These are phyloP conservation scores for Turritis glabra DNA, from an alignment of 345 rosid species.

Conservation along the genomic window DNA sequence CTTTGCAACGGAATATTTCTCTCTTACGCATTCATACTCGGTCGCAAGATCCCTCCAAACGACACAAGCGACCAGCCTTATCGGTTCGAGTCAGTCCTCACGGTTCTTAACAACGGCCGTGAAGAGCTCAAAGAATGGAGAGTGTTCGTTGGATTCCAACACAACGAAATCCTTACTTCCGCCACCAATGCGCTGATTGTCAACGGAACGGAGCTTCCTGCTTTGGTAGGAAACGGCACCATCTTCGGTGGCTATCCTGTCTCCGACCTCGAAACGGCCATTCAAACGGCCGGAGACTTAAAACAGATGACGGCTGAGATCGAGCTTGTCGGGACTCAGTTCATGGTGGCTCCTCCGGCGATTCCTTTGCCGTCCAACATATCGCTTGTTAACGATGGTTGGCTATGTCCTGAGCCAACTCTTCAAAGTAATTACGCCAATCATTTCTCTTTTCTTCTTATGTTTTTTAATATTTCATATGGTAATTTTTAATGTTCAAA, in stretches of 20 bases:
- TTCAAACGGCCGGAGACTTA: slow-evolving; percentile 86
- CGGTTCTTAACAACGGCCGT: slow-evolving; percentile 68
- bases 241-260: slow-evolving; percentile 71
- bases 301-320: slow-evolving; percentile 70
- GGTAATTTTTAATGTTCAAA: not conserved
- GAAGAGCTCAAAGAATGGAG: slow-evolving; percentile 79
- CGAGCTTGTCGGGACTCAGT: slow-evolving; percentile 79
- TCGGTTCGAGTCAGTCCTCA: slow-evolving; percentile 76
- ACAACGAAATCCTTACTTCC: slow-evolving; percentile 70
- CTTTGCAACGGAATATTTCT: slow-evolving; percentile 76
- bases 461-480: not conserved
- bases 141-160: slow-evolving; percentile 66
- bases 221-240: slow-evolving; percentile 79
- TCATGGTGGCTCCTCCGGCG: slow-evolving; percentile 60
- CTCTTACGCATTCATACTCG: slow-evolving; percentile 54
- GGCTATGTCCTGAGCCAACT: slow-evolving; percentile 55
- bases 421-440: slow-evolving; percentile 25
- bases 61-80: slow-evolving; percentile 69
- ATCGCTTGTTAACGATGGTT: slow-evolving; percentile 85
- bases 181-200: slow-evolving; percentile 67
- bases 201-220: slow-evolving; percentile 75
- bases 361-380: slow-evolving; percentile 71
- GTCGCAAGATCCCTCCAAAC: slow-evolving; percentile 67
- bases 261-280: slow-evolving; percentile 77
- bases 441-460: not conserved